A percentile compares a stretch with the other conserved stretches of the same genome.
These are phyloP conservation scores for Flueggea neowawraea DNA, from an alignment of 441 rosid species.

Conservation along the genomic window DNA sequence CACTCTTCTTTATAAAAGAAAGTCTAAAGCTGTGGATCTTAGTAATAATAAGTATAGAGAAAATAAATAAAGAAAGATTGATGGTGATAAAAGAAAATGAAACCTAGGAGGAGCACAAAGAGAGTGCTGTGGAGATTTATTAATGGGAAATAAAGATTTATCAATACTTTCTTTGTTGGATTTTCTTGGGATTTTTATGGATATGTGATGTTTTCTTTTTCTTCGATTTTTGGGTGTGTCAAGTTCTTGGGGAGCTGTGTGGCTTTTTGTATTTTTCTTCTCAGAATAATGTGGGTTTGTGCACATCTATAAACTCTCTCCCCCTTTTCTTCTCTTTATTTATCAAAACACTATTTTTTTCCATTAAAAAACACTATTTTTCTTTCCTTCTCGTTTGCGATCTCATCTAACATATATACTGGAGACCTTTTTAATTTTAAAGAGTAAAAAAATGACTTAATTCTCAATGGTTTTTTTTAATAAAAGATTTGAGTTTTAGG, in stretches of 20 bases:
- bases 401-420: too few relatives aligned
- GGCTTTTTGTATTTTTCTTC: constrained; percentile 16
- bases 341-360: too few relatives aligned
- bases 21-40: background rate
- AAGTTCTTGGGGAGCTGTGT: constrained; percentile 24
- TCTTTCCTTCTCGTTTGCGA: too few relatives aligned
- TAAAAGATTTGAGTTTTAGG: too few relatives aligned
- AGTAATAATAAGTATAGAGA: background rate
- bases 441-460: too few relatives aligned
- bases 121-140: background rate
- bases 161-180: background rate
- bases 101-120: background rate
- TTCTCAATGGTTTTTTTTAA: too few relatives aligned
- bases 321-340: background rate
- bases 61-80: background rate
- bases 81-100: background rate
- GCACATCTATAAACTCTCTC: background rate
- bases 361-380: too few relatives aligned
- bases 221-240: constrained; percentile 20
- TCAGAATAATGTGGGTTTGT: background rate
- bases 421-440: too few relatives aligned
- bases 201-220: constrained; percentile 3
- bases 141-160: background rate
- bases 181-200: constrained; percentile 7
- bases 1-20: background rate